phyloP scores from a whole-genome alignment of 805 yeast species.

The Ogataea salicorniae region DNA sequence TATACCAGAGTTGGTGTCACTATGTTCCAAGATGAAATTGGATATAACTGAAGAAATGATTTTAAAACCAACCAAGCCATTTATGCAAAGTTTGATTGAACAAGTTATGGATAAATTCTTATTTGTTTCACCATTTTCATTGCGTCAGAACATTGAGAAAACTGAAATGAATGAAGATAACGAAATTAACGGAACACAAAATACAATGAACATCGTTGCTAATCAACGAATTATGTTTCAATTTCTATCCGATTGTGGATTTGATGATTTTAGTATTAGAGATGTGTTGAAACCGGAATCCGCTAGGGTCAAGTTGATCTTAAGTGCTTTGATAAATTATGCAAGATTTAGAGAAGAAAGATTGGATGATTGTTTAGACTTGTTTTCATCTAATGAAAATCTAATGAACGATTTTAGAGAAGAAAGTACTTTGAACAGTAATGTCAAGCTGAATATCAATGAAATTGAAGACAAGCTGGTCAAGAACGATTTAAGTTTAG shows the following conservation, averaged over 20 bases:
- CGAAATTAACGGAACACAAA: constrained; percentile 20
- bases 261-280: constrained; percentile 67
- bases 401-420: constrained; percentile 41
- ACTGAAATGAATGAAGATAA: constrained; percentile 17
- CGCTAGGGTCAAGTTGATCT: constrained; percentile 51
- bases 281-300: constrained; percentile 81
- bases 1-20: constrained; percentile 21
- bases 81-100: constrained; percentile 30
- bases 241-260: constrained; percentile 68
- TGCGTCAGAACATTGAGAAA: constrained; percentile 23
- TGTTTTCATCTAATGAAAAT: constrained; percentile 50
- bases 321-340: constrained; percentile 82
- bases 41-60: constrained; percentile 26
- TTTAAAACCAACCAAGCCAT: constrained; percentile 27
- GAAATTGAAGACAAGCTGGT: constrained; percentile 14
- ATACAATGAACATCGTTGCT: constrained; percentile 46
- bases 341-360: constrained; percentile 81
- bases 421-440: constrained; percentile 37
- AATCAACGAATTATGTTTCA: constrained; percentile 55
- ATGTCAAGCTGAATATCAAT: constrained; percentile 27
- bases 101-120: constrained; percentile 32
- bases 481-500: constrained; percentile 31
- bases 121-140: constrained; percentile 27
- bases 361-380: constrained; percentile 60
- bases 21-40: constrained; percentile 26